Evolutionary conservation across 2,329 filamentous ascomycete genomes (phyloP), one percentile per base, ranked within the genome.

Genomic region (Sporothrix sp.): DNA sequence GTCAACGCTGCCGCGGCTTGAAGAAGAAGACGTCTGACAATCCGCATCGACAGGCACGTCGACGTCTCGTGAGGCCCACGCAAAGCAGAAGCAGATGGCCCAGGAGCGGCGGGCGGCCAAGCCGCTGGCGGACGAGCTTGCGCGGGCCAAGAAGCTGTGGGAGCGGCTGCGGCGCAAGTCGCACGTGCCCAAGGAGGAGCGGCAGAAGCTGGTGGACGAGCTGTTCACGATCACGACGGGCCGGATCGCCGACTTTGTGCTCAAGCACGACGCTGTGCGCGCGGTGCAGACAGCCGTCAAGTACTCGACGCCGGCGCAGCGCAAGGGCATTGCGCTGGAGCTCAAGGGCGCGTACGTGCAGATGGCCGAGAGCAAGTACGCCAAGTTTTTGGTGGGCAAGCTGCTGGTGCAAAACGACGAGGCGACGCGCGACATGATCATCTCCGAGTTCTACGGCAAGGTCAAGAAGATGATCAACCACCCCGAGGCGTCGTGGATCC

Each of bases 241-340:
- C 48, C 81, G 86, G 52, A 85, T 97, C 61, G 88, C 87, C 68
- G 93, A 97, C 56, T 95, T 97, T 59, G 91, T 96, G 18, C 86
- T 98, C 71, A 98, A 98, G 78, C 93, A 98, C 67, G 93, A 98
- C 65, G 87, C 89, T 32, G 91, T 95, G n/a, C 81, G 93, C 59
- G 89, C 95, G 37, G 85, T 98, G 23, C 93, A 98, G 71, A 96
- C 90, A 11, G 93, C 91, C 33, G 80, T 98, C 69, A 98, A 98
- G 68, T 98, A 98, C 68, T 85, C 88, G 43, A 94, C 84, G 40
- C 74, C 81, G 50, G 84, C 86, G 54, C 90, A 96, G 69, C 79
- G 87, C 62, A 87, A 84, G 67, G 80, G 84, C 70, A 96, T 98
- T 61, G 88, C 90, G 8, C 75, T 73, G 52, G 93, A 98, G 67